A percentile compares a stretch with the other conserved stretches of the same genome.
These are phyloP conservation scores for Gastrolobium bilobum DNA, from an alignment of 306 rosid genomes.

Conservation along the genomic window DNA sequence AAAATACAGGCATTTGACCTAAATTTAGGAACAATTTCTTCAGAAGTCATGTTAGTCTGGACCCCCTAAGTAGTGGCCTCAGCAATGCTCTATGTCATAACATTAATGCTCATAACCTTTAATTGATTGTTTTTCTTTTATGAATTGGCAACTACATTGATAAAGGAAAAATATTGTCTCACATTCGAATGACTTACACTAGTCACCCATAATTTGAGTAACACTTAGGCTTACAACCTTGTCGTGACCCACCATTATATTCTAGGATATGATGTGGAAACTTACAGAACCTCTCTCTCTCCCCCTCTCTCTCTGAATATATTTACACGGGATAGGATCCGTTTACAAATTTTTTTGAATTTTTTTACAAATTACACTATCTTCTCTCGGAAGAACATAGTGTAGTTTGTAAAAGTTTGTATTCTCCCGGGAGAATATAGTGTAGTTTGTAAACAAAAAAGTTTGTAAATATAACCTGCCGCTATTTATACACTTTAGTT, in stretches of 20 bases:
- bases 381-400: too few species aligned
- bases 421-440: too few species aligned
- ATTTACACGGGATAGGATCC: too few species aligned
- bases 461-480: too few species aligned
- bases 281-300: neutral
- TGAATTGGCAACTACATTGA: constrained; percentile 36
- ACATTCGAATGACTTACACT: constrained; percentile 43
- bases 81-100: constrained; percentile 47
- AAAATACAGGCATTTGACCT: constrained; percentile 55
- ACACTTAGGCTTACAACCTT: constrained; percentile 47
- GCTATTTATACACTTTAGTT: too few species aligned
- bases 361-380: too few species aligned
- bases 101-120: constrained; percentile 48
- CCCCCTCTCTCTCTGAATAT: neutral
- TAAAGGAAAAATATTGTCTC: constrained; percentile 49
- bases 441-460: too few species aligned
- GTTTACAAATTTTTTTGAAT: too few species aligned
- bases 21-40: constrained; percentile 54
- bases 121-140: constrained; percentile 27
- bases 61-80: constrained; percentile 63
- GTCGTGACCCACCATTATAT: constrained; percentile 43
- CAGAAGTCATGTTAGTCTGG: constrained; percentile 60
- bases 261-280: constrained; percentile 8
- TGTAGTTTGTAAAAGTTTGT: too few species aligned
- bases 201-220: constrained; percentile 55